phyloP scores from a whole-genome alignment of 1,139 yeast species.

The Candida tetrigidarum region DNA sequence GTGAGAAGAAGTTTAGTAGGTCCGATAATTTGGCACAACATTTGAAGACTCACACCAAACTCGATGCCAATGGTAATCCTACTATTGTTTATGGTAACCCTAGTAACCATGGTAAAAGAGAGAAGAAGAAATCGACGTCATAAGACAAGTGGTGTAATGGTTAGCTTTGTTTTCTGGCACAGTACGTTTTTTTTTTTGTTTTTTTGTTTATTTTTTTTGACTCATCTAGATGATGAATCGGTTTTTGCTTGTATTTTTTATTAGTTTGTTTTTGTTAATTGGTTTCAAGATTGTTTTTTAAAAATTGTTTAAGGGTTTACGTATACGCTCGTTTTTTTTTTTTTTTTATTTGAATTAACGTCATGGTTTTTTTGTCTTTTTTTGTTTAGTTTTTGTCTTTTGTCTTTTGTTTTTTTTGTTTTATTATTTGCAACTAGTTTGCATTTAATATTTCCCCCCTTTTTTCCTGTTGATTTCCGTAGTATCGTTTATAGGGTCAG shows the following conservation, averaged over 20 bases:
- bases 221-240: slow-evolving; percentile 1
- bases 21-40: slow-evolving; percentile 55
- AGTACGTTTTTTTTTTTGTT: neutral
- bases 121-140: slow-evolving; percentile 20
- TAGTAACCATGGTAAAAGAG: slow-evolving; percentile 28
- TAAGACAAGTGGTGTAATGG: neutral
- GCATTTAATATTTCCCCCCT: neutral
- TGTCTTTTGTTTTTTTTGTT: neutral
- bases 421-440: no score
- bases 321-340: neutral
- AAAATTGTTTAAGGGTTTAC: neutral
- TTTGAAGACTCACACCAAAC: slow-evolving; percentile 49
- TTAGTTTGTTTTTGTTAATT: neutral
- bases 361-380: slow-evolving; percentile 1
- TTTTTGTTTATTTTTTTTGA: neutral
- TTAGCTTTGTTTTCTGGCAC: neutral
- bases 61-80: slow-evolving; percentile 40
- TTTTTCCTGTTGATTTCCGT: neutral
- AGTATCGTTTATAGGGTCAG: slow-evolving; percentile 1
- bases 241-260: neutral
- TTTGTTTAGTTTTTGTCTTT: no score
- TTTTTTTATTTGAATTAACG: neutral
- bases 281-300: neutral
- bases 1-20: slow-evolving; percentile 53
- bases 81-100: slow-evolving; percentile 45